phyloP scores from a whole-genome alignment of 306 rosid species.

The Clitoria ternatea region DNA sequence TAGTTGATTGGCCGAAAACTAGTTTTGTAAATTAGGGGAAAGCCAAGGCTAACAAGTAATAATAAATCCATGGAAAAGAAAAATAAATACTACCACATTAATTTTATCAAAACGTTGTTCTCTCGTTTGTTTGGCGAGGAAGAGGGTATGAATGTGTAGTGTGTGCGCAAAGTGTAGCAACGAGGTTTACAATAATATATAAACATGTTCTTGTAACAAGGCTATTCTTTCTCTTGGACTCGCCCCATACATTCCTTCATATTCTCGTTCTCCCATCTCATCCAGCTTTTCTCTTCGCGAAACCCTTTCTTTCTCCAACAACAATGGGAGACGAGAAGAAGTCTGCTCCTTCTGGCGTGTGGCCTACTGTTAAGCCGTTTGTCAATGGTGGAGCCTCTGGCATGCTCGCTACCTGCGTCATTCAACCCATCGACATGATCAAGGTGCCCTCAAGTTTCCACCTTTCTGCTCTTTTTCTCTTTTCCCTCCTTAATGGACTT shows the following conservation, averaged over 20 bases:
- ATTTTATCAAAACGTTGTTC: background rate
- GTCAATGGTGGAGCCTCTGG: slow-evolving; percentile 95
- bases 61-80: background rate
- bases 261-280: slow-evolving; percentile 26
- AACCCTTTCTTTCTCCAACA: background rate
- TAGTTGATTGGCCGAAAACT: background rate
- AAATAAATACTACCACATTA: background rate
- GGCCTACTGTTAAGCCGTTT: slow-evolving; percentile 90
- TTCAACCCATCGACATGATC: slow-evolving; percentile 95
- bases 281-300: slow-evolving; percentile 23
- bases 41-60: background rate
- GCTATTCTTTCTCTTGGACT: background rate
- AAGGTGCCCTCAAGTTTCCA: slow-evolving; percentile 44
- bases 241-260: background rate
- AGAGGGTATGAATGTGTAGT: background rate
- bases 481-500: background rate
- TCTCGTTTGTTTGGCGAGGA: background rate
- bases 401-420: slow-evolving; percentile 97
- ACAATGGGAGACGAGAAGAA: slow-evolving; percentile 92
- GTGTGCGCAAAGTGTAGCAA: background rate
- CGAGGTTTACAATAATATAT: background rate
- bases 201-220: background rate
- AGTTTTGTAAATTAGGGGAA: background rate
- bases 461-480: background rate
- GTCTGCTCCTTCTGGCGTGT: slow-evolving; percentile 43